phyloP scores from a whole-genome alignment of 1,284 basidiomycete genomes.

The Sutorius eximius region DNA sequence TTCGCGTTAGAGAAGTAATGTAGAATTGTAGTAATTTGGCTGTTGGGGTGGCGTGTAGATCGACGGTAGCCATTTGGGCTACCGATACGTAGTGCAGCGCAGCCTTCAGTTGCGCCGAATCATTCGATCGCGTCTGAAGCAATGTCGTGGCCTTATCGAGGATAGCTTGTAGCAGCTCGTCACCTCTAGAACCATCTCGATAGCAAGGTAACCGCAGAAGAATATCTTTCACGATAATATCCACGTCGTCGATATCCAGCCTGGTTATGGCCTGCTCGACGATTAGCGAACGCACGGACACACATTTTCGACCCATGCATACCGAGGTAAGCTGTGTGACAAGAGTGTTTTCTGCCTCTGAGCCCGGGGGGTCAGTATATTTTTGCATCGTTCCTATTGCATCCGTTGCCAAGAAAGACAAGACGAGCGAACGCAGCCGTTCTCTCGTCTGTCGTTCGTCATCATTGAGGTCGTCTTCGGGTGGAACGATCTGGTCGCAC shows the following conservation, averaged over 20 bases:
- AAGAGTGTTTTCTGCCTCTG: constrained; percentile 49
- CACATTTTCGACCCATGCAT: constrained; percentile 15
- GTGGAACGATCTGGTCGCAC: constrained; percentile 62
- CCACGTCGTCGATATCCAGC: constrained; percentile 42
- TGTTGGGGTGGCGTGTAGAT: constrained; percentile 44
- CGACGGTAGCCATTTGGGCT: constrained; percentile 45
- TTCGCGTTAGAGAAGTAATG: constrained; percentile 45
- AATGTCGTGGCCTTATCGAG: constrained; percentile 41
- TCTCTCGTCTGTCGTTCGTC: constrained; percentile 61
- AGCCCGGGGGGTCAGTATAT: constrained; percentile 44
- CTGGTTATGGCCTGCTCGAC: constrained; percentile 50
- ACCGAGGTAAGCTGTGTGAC: constrained; percentile 53
- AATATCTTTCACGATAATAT: constrained; percentile 53
- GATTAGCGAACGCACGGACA: constrained; percentile 3
- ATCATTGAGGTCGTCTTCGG: constrained; percentile 51
- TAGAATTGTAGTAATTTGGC: constrained; percentile 54
- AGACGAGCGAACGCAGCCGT: constrained; percentile 55
- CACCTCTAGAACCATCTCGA: constrained; percentile 37
- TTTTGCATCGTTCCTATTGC: constrained; percentile 50
- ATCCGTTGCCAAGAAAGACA: constrained; percentile 57
- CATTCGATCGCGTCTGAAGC: constrained; percentile 41
- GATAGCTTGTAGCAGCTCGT: constrained; percentile 46
- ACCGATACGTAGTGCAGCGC: constrained; percentile 50
- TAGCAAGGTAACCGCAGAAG: constrained; percentile 52
- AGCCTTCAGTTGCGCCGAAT: constrained; percentile 35